phyloP scores from a whole-genome alignment of 2,329 filamentous ascomycete species.

The Trichophyton rubrum region DNA sequence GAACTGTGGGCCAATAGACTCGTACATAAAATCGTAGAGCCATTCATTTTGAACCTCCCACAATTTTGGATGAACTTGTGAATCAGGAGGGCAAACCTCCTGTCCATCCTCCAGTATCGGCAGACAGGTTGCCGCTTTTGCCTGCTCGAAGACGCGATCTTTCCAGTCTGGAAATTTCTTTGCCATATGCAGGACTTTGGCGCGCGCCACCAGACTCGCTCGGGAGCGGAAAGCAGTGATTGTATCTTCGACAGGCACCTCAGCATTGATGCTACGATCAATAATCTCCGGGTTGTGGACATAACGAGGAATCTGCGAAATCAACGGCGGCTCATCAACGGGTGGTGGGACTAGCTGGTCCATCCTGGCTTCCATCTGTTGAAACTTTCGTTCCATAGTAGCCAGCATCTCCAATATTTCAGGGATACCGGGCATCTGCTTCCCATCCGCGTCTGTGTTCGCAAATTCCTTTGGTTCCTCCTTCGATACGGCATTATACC shows the following conservation, averaged over 20 bases:
- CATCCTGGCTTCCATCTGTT: slow-evolving; percentile 1
- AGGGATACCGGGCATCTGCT: neutral
- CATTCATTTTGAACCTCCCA: slow-evolving; percentile 4
- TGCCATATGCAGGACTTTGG: neutral
- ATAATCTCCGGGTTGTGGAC: neutral
- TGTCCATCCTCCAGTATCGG: neutral
- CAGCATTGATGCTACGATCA: neutral
- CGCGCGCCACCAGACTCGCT: neutral
- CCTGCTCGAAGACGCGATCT: slow-evolving; percentile 1
- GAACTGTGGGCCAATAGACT: slow-evolving; percentile 1
- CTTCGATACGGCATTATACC: neutral
- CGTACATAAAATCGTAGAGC: slow-evolving; percentile 2
- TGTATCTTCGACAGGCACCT: neutral
- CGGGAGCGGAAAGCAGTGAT: neutral
- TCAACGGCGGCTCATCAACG: neutral
- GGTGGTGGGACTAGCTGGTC: neutral
- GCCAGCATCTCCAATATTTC: neutral
- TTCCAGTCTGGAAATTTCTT: slow-evolving; percentile 3
- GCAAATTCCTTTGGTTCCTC: neutral
- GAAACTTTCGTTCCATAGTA: neutral
- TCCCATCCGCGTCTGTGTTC: neutral
- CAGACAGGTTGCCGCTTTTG: neutral
- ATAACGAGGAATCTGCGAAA: neutral
- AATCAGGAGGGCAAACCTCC: neutral
- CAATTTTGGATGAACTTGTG: neutral